Evolutionary conservation across 2,329 filamentous ascomycete genomes (phyloP).

Genomic region (Curvularia sp.): DNA sequence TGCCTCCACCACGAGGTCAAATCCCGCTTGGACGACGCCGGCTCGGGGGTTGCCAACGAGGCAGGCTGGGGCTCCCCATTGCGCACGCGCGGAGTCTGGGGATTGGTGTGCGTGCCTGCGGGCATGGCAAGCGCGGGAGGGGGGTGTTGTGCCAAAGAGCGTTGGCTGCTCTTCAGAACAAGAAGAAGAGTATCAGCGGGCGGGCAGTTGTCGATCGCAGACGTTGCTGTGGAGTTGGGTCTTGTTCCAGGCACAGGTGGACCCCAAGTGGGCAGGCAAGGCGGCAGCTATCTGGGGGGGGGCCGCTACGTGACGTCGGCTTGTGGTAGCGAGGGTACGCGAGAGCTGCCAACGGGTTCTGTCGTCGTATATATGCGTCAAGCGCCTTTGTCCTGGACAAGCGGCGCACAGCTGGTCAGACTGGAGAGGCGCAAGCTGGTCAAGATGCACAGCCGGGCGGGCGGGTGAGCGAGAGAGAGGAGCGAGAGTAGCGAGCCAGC

Average conservation of each 20-base stretch:
- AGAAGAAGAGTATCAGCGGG: conserved; percentile 17
- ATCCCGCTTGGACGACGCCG: conserved; percentile 84
- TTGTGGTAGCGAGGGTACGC: conserved; percentile 13
- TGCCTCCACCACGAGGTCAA: conserved; percentile 97
- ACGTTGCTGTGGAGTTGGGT: conserved; percentile 27
- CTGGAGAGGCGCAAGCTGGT: background rate
- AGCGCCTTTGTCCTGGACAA: background rate
- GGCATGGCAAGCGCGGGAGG: conserved; percentile 46
- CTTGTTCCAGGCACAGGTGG: conserved; percentile 32
- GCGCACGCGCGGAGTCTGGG: conserved; percentile 53
- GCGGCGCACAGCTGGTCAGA: background rate
- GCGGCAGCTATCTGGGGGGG: conserved; percentile 34
- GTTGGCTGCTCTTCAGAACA: conserved; percentile 33
- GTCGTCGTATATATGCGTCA: background rate
- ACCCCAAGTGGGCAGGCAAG: conserved; percentile 38
- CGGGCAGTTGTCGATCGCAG: conserved; percentile 25
- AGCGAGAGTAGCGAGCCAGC: conserved; percentile 13
- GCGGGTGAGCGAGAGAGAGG: background rate
- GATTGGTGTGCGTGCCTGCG: conserved; percentile 46
- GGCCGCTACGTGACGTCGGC: conserved; percentile 29
- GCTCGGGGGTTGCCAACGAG: conserved; percentile 61
- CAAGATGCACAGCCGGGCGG: background rate
- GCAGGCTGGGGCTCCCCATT: conserved; percentile 53
- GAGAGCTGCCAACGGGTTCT: conserved; percentile 9
- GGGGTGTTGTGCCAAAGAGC: conserved; percentile 27